Percentiles rank a stretch among this genome's conserved stretches.
These are phyloP conservation scores for Hansenula anomala DNA, from an alignment of 1,139 yeast species.

Conservation along the genomic window DNA sequence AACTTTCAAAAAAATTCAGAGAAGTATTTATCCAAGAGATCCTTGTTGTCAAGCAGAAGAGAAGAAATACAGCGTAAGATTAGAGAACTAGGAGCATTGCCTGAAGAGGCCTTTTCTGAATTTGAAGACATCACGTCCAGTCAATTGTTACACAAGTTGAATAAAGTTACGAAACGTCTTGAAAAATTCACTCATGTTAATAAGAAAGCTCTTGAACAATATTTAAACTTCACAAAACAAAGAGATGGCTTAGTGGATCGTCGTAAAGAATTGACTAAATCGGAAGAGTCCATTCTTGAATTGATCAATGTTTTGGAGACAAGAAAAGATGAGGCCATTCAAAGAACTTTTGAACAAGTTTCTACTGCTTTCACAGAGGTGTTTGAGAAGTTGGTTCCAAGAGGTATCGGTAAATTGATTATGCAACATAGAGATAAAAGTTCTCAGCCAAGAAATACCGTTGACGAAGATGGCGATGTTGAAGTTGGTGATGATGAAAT, in stretches of 20 bases:
- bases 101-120: conserved; percentile 74
- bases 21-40: conserved; percentile 58
- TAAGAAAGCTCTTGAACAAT: conserved; percentile 88
- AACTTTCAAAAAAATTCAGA: conserved; percentile 63
- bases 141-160: conserved; percentile 51
- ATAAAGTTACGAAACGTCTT: conserved; percentile 51
- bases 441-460: conserved; percentile 11
- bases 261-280: conserved; percentile 62
- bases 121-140: conserved; percentile 42
- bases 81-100: conserved; percentile 79
- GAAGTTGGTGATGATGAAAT: conserved; percentile 22
- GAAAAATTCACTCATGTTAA: conserved; percentile 74
- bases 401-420: conserved; percentile 70
- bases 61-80: conserved; percentile 72
- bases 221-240: conserved; percentile 66
- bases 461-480: conserved; percentile 19
- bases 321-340: conserved; percentile 81
- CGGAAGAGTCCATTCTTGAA: conserved; percentile 68
- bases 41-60: conserved; percentile 55
- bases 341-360: conserved; percentile 72
- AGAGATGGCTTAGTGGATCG: conserved; percentile 62
- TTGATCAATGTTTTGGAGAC: conserved; percentile 68
- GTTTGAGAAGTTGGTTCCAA: conserved; percentile 78
- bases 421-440: conserved; percentile 46
- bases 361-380: conserved; percentile 68